phyloP scores from a whole-genome alignment of 345 rosid genomes.

The Trapa bicornis region DNA sequence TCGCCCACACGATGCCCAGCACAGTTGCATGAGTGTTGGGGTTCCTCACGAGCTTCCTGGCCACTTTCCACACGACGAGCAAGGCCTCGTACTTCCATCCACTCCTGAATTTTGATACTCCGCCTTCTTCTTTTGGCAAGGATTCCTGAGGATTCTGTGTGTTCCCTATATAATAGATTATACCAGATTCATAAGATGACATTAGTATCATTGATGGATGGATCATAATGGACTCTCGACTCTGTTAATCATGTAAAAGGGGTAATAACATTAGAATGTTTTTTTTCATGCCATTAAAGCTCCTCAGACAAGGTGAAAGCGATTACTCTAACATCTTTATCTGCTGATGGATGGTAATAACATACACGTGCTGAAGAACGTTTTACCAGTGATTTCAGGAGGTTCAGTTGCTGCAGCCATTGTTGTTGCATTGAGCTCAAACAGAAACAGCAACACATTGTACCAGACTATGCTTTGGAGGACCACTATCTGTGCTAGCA shows the following conservation, averaged over 20 bases:
- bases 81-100: slow-evolving; percentile 28
- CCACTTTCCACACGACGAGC: slow-evolving; percentile 45
- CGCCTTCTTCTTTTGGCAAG: slow-evolving; percentile 37
- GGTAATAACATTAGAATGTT: not conserved
- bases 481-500: slow-evolving; percentile 62
- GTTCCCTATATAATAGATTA: slow-evolving; percentile 13
- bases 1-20: slow-evolving; percentile 64
- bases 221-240: no score
- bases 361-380: not conserved
- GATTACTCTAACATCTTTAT: not conserved
- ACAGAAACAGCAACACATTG: slow-evolving; percentile 54
- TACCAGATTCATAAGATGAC: not conserved
- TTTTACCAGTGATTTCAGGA: slow-evolving; percentile 38
- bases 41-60: slow-evolving; percentile 49
- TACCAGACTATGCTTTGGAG: slow-evolving; percentile 82
- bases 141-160: slow-evolving; percentile 29
- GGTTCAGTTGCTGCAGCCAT: slow-evolving; percentile 24
- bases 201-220: no score
- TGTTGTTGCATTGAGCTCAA: slow-evolving; percentile 51
- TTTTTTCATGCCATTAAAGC: not conserved
- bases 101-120: slow-evolving; percentile 23
- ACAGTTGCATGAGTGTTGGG: slow-evolving; percentile 77
- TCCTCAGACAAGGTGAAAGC: not conserved
- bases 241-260: not conserved
- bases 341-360: not conserved